phyloP scores from a whole-genome alignment of 1,284 basidiomycete species.

The Phaffia rhodozyma region DNA sequence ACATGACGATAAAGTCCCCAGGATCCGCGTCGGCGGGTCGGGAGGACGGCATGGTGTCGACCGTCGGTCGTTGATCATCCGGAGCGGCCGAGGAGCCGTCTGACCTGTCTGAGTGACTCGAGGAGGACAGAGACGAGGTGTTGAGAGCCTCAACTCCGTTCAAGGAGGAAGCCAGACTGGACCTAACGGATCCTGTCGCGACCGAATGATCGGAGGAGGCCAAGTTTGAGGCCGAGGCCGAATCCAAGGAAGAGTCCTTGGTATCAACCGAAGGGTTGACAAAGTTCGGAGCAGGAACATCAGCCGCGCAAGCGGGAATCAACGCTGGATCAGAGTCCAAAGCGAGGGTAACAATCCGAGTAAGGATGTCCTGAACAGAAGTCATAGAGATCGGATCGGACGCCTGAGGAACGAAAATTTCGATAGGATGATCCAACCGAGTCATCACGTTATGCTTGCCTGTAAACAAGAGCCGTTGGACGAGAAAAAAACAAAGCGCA shows the following conservation, averaged over 20 bases:
- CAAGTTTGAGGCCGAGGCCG: not conserved
- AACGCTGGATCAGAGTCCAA: conserved; percentile 72
- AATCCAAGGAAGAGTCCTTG: not conserved
- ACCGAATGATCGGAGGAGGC: not conserved
- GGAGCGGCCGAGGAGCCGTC: not conserved
- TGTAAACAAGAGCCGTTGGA: not conserved
- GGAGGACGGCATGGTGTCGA: conserved; percentile 15
- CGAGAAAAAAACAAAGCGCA: not conserved
- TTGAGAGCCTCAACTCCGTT: conserved; percentile 32
- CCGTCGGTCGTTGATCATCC: conserved; percentile 23
- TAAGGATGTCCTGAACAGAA: conserved; percentile 52
- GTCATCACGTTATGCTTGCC: conserved; percentile 91
- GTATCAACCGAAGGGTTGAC: not conserved
- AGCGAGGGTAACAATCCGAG: conserved; percentile 69
- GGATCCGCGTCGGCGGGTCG: conserved; percentile 42
- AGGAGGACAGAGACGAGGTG: conserved; percentile 19
- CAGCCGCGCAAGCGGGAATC: conserved; percentile 39
- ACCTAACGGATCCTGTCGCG: not conserved
- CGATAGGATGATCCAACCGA: conserved; percentile 57
- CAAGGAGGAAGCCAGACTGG: no score
- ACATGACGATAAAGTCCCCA: conserved; percentile 93
- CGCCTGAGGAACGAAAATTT: conserved; percentile 48
- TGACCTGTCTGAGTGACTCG: not conserved
- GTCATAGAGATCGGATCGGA: conserved; percentile 46
- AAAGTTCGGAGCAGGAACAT: not conserved